Evolutionary conservation across 371 early-diverging fungal genomes (phyloP).

Genomic region (Saksenaea vasiformis): DNA sequence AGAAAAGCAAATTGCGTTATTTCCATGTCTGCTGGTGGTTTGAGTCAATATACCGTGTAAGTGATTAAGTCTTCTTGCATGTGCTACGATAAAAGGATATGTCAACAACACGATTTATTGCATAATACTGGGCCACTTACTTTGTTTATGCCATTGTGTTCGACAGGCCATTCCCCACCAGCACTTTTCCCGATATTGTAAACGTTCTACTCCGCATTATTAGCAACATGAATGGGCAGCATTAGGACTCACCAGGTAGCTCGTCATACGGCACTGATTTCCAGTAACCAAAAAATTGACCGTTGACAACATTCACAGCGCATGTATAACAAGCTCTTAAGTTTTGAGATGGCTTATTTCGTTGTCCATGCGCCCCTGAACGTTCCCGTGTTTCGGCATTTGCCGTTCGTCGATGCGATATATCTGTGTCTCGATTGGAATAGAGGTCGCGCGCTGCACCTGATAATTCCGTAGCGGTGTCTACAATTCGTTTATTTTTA

Average conservation of each 20-base stretch:
- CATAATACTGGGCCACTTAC: slow-evolving; percentile 5
- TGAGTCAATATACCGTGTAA: neutral
- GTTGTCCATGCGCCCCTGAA: neutral
- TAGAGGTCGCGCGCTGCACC: neutral
- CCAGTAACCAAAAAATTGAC: slow-evolving; percentile 29
- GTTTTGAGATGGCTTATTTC: slow-evolving; percentile 17
- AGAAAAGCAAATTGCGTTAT: neutral
- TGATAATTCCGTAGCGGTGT: slow-evolving; percentile 2
- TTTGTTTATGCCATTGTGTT: slow-evolving; percentile 21
- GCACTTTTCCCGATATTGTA: slow-evolving; percentile 17
- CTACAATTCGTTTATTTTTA: neutral
- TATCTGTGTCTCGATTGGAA: too few relatives aligned
- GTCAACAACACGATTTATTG: neutral
- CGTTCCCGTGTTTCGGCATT: neutral
- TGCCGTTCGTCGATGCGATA: too few relatives aligned
- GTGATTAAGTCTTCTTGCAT: slow-evolving; percentile 21
- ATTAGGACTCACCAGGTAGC: neutral
- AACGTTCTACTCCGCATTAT: neutral
- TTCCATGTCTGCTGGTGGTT: neutral
- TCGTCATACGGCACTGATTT: neutral
- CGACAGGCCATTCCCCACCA: slow-evolving; percentile 16
- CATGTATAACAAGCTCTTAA: slow-evolving; percentile 30
- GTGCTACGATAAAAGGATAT: slow-evolving; percentile 7
- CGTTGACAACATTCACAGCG: slow-evolving; percentile 26
- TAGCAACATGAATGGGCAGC: neutral